phyloP scores from a whole-genome alignment of 2,329 filamentous ascomycete genomes.

The Stagonosporopsis chrysanthemi region DNA sequence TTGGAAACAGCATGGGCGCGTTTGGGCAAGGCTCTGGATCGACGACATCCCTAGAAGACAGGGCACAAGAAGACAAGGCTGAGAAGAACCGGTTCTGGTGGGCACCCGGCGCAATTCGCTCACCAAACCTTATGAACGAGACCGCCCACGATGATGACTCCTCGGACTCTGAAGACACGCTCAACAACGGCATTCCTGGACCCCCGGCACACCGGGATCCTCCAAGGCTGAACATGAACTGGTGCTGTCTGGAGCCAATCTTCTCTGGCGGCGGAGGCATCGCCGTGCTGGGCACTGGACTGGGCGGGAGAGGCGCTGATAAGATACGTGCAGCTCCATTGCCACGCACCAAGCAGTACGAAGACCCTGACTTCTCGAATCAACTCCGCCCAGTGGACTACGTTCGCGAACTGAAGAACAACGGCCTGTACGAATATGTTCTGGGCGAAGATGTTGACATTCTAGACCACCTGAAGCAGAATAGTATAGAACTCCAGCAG shows the following conservation, averaged over 20 bases:
- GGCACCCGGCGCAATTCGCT: conserved; percentile 63
- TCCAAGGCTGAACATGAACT: conserved; percentile 63
- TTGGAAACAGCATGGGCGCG: conserved; percentile 39
- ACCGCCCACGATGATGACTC: conserved; percentile 49
- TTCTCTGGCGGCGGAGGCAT: conserved; percentile 68
- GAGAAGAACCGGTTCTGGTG: conserved; percentile 62
- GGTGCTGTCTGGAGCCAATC: conserved; percentile 67
- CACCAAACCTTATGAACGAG: conserved; percentile 67
- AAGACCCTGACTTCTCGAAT: conserved; percentile 62
- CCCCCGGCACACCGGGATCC: conserved; percentile 48
- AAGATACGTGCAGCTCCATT: conserved; percentile 64
- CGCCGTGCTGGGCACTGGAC: conserved; percentile 59
- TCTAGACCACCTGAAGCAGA: conserved; percentile 49
- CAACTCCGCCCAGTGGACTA: conserved; percentile 57
- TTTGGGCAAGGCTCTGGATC: conserved; percentile 43
- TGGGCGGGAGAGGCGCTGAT: conserved; percentile 61
- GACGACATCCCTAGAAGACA: conserved; percentile 32
- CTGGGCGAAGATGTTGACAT: conserved; percentile 52
- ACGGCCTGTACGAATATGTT: conserved; percentile 52
- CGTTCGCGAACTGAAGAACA: conserved; percentile 51
- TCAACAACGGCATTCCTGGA: conserved; percentile 47
- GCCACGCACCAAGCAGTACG: conserved; percentile 62
- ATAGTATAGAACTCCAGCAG: conserved; percentile 54
- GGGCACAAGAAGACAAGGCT: conserved; percentile 29
- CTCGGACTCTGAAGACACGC: conserved; percentile 49